phyloP scores from a whole-genome alignment of 805 yeast species.

The Blastobotrys chiropterorum region DNA sequence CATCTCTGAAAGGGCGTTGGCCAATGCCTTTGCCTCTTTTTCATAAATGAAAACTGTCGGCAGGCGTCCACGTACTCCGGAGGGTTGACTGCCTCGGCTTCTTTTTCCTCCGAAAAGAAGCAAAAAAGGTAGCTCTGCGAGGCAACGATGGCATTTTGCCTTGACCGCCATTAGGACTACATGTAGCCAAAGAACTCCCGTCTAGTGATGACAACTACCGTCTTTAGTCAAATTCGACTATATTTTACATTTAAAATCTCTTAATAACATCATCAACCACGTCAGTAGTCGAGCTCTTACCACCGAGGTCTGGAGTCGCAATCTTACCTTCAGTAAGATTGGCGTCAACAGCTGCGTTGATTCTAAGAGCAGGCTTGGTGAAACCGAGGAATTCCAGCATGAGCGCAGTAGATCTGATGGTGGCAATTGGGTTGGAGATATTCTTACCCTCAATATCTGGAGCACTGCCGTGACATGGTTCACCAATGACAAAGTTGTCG shows the following conservation, averaged over 20 bases:
- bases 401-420: slow-evolving; percentile 94
- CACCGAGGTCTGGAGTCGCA: slow-evolving; percentile 95
- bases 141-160: too few species aligned
- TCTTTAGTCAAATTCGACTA: too few species aligned
- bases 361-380: slow-evolving; percentile 81
- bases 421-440: slow-evolving; percentile 88
- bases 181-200: too few species aligned
- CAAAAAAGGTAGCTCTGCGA: background rate
- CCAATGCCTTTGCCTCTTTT: background rate
- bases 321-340: slow-evolving; percentile 72
- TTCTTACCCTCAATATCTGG: slow-evolving; percentile 97
- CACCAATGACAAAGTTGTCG: slow-evolving; percentile 92
- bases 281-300: slow-evolving; percentile 76
- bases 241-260: slow-evolving; percentile 35
- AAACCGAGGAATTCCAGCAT: slow-evolving; percentile 96
- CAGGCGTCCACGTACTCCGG: too few species aligned
- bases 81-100: background rate
- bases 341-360: slow-evolving; percentile 91
- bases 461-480: slow-evolving; percentile 99
- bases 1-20: too few species aligned
- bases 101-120: background rate
- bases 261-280: slow-evolving; percentile 78
- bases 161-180: too few species aligned
- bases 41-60: too few species aligned
- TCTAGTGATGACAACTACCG: too few species aligned